Evolutionary conservation across 2,329 filamentous ascomycete species (phyloP).

Genomic region (Cordyceps militaris): DNA sequence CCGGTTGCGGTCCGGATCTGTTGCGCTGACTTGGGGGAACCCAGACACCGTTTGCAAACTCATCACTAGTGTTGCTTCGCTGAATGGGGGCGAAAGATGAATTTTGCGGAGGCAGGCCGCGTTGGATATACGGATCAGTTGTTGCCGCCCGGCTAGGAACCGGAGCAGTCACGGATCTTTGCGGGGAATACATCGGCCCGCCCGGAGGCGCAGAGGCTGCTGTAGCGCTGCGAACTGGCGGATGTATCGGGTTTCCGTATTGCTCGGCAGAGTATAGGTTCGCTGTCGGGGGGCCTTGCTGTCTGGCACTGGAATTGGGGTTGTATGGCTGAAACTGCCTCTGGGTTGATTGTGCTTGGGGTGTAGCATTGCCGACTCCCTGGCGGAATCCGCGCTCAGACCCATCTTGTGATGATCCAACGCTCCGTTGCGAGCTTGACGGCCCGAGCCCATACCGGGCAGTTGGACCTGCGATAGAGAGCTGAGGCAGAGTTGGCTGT

Average conservation of each 20-base stretch:
- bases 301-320: conserved; percentile 19
- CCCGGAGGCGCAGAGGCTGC: conserved; percentile 31
- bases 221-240: conserved; percentile 6
- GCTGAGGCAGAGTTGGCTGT: background rate
- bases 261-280: background rate
- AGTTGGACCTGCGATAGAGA: background rate
- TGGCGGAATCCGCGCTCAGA: background rate
- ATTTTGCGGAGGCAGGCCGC: background rate
- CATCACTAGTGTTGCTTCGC: background rate
- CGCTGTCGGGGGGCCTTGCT: conserved; percentile 21
- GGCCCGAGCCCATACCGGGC: background rate
- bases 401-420: background rate
- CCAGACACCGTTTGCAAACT: background rate
- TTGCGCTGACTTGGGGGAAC: conserved; percentile 18
- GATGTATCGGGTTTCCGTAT: background rate
- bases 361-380: background rate
- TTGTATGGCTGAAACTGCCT: conserved; percentile 25
- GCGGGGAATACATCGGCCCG: conserved; percentile 30
- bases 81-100: background rate
- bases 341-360: conserved; percentile 12
- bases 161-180: conserved; percentile 41
- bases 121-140: conserved; percentile 19
- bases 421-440: background rate
- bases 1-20: background rate
- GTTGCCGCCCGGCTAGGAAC: conserved; percentile 23